phyloP scores from a whole-genome alignment of 768 basidiomycete species.

The Roridomyces roridus region DNA sequence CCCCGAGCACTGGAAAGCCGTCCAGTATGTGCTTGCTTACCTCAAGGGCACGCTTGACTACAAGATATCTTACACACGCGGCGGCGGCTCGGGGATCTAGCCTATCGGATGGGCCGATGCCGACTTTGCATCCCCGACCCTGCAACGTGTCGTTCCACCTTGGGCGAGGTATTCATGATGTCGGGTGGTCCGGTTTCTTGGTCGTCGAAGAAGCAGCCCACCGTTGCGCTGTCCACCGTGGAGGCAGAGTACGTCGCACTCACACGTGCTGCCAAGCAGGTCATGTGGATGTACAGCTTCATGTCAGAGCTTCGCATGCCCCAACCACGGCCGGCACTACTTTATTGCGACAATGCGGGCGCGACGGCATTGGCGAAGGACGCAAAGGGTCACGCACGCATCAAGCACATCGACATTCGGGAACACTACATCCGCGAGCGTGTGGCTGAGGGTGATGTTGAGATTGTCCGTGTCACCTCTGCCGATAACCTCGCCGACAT shows the following conservation, averaged over 20 bases:
- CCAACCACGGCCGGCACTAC: slow-evolving; percentile 14
- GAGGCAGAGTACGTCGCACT: slow-evolving; percentile 32
- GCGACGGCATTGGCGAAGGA: slow-evolving; percentile 16
- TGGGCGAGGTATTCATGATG: too few relatives aligned
- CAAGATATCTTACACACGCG: slow-evolving; percentile 25
- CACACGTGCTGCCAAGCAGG: slow-evolving; percentile 33
- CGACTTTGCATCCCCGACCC: too few relatives aligned
- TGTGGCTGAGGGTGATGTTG: too few relatives aligned
- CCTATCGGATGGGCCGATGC: slow-evolving; percentile 27
- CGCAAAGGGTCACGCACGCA: too few relatives aligned
- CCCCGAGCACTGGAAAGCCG: slow-evolving; percentile 39
- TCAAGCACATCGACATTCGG: slow-evolving; percentile 21
- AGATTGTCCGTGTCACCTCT: too few relatives aligned
- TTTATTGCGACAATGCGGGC: slow-evolving; percentile 37
- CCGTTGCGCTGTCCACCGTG: too few relatives aligned
- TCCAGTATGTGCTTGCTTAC: slow-evolving; percentile 41
- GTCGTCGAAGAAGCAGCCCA: too few relatives aligned
- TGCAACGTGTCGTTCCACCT: too few relatives aligned
- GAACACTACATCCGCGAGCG: too few relatives aligned
- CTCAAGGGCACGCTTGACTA: slow-evolving; percentile 37
- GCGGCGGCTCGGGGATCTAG: neutral
- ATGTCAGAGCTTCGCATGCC: slow-evolving; percentile 30
- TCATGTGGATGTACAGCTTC: slow-evolving; percentile 36
- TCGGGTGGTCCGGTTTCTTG: too few relatives aligned
- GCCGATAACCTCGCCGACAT: too few relatives aligned